Evolutionary conservation across 2,329 filamentous ascomycete species (phyloP).

Genomic region (Aschersonia sp.): DNA sequence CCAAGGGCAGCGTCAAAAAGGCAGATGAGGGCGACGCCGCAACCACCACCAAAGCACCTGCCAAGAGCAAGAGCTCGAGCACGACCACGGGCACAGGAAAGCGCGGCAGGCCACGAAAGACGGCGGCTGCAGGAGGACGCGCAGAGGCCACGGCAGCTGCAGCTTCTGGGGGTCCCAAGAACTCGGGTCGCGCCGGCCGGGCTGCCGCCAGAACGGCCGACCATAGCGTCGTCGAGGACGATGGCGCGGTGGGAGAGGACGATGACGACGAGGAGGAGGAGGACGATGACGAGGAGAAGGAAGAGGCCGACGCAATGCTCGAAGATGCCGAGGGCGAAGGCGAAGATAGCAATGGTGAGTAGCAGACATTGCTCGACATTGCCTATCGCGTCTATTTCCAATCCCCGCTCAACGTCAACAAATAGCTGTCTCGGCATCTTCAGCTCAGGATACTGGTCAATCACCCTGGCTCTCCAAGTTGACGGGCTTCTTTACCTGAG

Average conservation of each 20-base stretch:
- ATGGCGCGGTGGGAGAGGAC: background rate
- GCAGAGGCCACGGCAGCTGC: constrained; percentile 5
- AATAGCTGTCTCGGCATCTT: background rate
- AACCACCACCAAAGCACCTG: constrained; percentile 3
- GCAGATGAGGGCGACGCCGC: constrained; percentile 5
- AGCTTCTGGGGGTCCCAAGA: constrained; percentile 8
- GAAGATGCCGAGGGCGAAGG: constrained; percentile 8
- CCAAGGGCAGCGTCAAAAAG: constrained; percentile 24
- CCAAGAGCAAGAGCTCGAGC: constrained; percentile 5
- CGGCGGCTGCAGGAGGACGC: constrained; percentile 6
- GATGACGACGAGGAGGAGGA: background rate
- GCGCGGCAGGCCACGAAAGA: constrained; percentile 18
- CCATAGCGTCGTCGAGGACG: background rate
- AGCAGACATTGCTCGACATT: constrained; percentile 1
- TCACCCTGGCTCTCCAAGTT: constrained; percentile 3
- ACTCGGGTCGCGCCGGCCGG: background rate
- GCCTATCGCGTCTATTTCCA: background rate
- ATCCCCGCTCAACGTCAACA: constrained; percentile 1
- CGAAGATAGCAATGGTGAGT: constrained; percentile 7
- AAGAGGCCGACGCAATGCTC: constrained; percentile 3
- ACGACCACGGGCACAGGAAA: constrained; percentile 5
- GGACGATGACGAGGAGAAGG: constrained; percentile 12
- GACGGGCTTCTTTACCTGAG: constrained; percentile 1
- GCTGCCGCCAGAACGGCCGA: constrained; percentile 1
- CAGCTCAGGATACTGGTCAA: background rate